Evolutionary conservation across 1,284 basidiomycete genomes (phyloP).

Genomic region (Tylopilus microsporus): DNA sequence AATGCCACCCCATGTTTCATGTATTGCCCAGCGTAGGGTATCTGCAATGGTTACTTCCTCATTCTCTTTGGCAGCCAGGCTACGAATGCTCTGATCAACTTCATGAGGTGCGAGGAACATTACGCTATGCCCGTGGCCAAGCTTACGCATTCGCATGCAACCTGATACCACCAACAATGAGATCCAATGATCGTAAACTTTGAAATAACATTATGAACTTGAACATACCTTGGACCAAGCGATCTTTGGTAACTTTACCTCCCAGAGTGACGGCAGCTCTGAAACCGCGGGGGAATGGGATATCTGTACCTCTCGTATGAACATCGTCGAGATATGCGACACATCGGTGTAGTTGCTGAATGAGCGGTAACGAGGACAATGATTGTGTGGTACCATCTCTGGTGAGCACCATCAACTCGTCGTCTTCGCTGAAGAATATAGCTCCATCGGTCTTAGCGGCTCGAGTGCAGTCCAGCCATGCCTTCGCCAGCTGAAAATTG

Average conservation of each 20-base stretch:
- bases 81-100: background rate
- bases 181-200: no score
- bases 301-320: background rate
- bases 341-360: background rate
- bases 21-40: slow-evolving; percentile 1
- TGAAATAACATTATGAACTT: no score
- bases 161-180: background rate
- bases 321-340: background rate
- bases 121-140: background rate
- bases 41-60: background rate
- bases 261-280: background rate
- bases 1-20: background rate
- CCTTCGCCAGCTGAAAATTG: background rate
- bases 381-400: background rate
- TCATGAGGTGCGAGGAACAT: background rate
- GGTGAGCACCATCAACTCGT: background rate
- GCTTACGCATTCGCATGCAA: slow-evolving; percentile 3
- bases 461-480: background rate
- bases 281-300: background rate
- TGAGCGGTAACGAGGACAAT: background rate
- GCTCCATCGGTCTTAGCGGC: background rate
- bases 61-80: background rate
- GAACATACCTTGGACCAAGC: background rate
- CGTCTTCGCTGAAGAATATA: background rate
- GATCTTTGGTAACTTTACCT: background rate